phyloP scores from a whole-genome alignment of 164 flowering plant genomes.

The Vitis rotundifolia region DNA sequence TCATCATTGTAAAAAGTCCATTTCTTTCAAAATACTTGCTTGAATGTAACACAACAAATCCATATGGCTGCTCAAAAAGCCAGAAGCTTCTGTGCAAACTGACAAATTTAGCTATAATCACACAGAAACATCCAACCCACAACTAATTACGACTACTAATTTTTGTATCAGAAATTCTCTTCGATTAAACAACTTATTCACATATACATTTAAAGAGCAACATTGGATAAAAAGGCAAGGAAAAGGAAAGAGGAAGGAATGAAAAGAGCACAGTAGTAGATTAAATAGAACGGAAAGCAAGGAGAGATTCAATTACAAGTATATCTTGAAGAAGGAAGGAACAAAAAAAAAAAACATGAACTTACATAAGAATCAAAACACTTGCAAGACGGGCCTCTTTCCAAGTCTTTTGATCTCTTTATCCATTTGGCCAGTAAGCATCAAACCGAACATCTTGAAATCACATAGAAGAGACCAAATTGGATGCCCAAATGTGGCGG shows the following conservation, averaged over 20 bases:
- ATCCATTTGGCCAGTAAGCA: conserved; percentile 92
- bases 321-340: not conserved
- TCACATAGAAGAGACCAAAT: conserved; percentile 88
- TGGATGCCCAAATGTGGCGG: conserved; percentile 86
- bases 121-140: no score
- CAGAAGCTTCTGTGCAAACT: no score
- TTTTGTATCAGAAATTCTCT: no score
- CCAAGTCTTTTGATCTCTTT: conserved; percentile 91
- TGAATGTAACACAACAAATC: no score
- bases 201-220: not conserved
- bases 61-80: no score
- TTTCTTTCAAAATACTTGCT: no score
- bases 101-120: no score
- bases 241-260: not conserved
- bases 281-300: not conserved
- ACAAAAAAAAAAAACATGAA: not conserved
- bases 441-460: conserved; percentile 90
- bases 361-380: conserved; percentile 19
- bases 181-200: not conserved
- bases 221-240: no score
- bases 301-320: not conserved
- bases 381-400: conserved; percentile 76
- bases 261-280: not conserved
- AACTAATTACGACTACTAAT: no score
- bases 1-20: no score